A percentile compares a stretch with the other conserved stretches of the same genome.
phyloP scores from a whole-genome alignment of 805 yeast genomes.

The Saccharomycopsis fibuligera region DNA sequence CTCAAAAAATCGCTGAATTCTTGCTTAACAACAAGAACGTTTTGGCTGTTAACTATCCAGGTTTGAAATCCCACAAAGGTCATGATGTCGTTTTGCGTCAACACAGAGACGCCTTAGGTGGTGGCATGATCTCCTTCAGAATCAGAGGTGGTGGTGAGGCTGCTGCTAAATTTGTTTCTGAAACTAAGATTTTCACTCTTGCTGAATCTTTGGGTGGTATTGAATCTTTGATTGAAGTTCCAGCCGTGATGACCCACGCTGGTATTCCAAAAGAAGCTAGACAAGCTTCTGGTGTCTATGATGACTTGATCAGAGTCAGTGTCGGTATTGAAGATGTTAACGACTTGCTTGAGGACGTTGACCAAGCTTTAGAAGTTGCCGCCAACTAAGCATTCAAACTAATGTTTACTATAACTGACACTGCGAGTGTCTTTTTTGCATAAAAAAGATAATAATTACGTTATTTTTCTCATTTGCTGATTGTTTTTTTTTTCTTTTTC shows the following conservation, averaged over 20 bases:
- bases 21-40: slow-evolving; percentile 47
- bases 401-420: no score
- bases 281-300: slow-evolving; percentile 74
- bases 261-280: slow-evolving; percentile 78
- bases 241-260: slow-evolving; percentile 89
- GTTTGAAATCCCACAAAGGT: slow-evolving; percentile 59
- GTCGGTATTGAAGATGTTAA: slow-evolving; percentile 84
- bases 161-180: slow-evolving; percentile 66
- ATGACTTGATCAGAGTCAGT: slow-evolving; percentile 73
- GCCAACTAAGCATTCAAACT: slow-evolving; percentile 2
- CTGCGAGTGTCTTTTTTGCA: no score
- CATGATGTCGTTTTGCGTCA: slow-evolving; percentile 61
- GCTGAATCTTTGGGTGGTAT: slow-evolving; percentile 92
- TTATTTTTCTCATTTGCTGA: no score
- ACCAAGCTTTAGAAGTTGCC: slow-evolving; percentile 53
- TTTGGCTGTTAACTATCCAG: slow-evolving; percentile 74
- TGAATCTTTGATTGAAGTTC: slow-evolving; percentile 80
- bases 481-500: background rate
- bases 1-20: slow-evolving; percentile 63
- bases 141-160: slow-evolving; percentile 74
- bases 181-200: slow-evolving; percentile 71
- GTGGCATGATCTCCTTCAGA: slow-evolving; percentile 89
- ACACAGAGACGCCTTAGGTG: slow-evolving; percentile 81
- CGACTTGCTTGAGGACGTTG: slow-evolving; percentile 66
- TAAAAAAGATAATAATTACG: no score